Evolutionary conservation across 2,329 filamentous ascomycete genomes (phyloP).

Genomic region (Biscogniauxia sp.): DNA sequence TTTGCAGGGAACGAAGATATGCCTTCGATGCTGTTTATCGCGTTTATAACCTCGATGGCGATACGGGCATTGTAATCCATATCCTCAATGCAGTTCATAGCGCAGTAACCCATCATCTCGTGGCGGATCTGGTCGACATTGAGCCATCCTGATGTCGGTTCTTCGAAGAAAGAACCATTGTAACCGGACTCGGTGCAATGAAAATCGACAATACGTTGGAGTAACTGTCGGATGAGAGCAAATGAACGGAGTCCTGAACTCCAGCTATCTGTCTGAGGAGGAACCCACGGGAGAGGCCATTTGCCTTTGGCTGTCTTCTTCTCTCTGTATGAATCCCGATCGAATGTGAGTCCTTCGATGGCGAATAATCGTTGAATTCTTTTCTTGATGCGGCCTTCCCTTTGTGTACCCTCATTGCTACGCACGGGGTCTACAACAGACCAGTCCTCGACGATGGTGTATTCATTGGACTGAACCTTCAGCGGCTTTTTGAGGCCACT

Average conservation of each 20-base stretch:
- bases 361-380: constrained; percentile 4
- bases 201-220: constrained; percentile 9
- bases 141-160: constrained; percentile 10
- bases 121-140: constrained; percentile 13
- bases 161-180: background rate
- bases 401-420: background rate
- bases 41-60: constrained; percentile 11
- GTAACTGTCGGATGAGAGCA: constrained; percentile 12
- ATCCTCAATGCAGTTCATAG: constrained; percentile 8
- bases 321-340: background rate
- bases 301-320: background rate
- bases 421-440: constrained; percentile 14
- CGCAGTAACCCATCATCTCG: constrained; percentile 16
- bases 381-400: constrained; percentile 2
- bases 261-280: constrained; percentile 11
- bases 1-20: background rate
- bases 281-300: constrained; percentile 13
- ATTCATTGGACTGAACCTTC: background rate
- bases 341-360: constrained; percentile 3
- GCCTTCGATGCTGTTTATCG: background rate
- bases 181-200: constrained; percentile 1
- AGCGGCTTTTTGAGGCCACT: background rate
- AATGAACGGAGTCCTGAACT: constrained; percentile 15
- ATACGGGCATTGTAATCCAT: constrained; percentile 15
- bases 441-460: constrained; percentile 6